Percentiles rank a stretch among this genome's conserved stretches.
Evolutionary conservation across 179 eudicot genomes (phyloP).

Genomic region (Beta corolliflora): DNA sequence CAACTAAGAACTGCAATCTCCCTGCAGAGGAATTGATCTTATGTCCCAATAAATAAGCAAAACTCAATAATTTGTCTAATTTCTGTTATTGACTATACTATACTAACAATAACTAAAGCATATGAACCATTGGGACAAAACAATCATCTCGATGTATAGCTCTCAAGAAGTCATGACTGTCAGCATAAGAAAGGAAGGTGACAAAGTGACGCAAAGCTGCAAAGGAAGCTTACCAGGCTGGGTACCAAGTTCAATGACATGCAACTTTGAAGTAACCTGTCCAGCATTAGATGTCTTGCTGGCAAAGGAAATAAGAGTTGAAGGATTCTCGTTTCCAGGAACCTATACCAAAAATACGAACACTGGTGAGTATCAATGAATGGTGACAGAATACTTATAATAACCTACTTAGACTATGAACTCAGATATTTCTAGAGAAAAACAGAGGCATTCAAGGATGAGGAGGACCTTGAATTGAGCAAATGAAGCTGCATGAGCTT

Average conservation of each 20-base stretch:
- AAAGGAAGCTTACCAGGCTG: constrained; percentile 61
- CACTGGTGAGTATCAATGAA: not conserved
- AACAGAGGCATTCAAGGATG: not conserved
- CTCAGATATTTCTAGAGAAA: not conserved
- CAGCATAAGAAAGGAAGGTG: not conserved
- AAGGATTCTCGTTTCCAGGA: constrained; percentile 77
- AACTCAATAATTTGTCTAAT: not conserved
- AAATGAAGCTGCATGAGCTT: constrained; percentile 77
- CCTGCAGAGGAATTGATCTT: not conserved
- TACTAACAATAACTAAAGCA: not conserved
- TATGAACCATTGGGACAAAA: not conserved
- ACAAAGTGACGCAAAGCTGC: not conserved
- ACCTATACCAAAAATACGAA: constrained; percentile 40
- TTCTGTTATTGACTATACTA: not conserved
- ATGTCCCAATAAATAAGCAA: not conserved
- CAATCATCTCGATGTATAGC: not conserved
- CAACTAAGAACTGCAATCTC: not conserved
- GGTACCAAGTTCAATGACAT: constrained; percentile 92
- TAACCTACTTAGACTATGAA: not conserved
- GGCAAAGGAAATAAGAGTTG: constrained; percentile 85
- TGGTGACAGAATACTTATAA: not conserved
- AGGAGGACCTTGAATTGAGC: constrained; percentile 64
- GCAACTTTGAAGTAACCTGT: constrained; percentile 75
- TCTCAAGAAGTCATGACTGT: not conserved
- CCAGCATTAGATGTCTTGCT: constrained; percentile 86